Evolutionary conservation across 2,329 filamentous ascomycete species (phyloP), one percentile per base, ranked within the genome.

Genomic region (Exophiala aquamarina): DNA sequence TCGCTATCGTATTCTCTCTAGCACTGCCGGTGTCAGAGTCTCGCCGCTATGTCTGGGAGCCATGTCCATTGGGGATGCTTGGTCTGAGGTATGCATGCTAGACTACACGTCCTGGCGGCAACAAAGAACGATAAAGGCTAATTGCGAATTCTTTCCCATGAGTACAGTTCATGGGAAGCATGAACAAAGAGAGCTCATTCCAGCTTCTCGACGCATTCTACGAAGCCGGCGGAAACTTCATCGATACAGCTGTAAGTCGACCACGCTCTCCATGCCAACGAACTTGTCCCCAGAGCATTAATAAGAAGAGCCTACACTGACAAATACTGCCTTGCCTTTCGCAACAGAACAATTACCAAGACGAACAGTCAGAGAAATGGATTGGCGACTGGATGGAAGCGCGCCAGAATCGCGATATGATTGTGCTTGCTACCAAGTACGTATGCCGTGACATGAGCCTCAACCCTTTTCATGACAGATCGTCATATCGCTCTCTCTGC

Each of bases 301-400:
- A n/a, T n/a, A n/a, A n/a, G n/a, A n/a, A n/a, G n/a, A n/a, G n/a
- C n/a, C n/a, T n/a, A n/a, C n/a, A n/a, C n/a, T n/a, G n/a, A n/a
- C n/a, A n/a, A n/a, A n/a, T n/a, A n/a, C n/a, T n/a, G n/a, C n/a
- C n/a, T n/a, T n/a, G n/a, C n/a, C n/a, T n/a, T n/a, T n/a, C n/a
- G n/a, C n/a, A n/a, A n/a, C n/a, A 71, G 34, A 85, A 82, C 68
- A 83, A 83, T 63, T 88, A 88, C 66, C 83, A 86, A 57, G 68
- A 72, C 49, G 74, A 86, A 63, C 66, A 83, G 57, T 79, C 79
- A 1, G 84, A 88, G 65, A 65, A 60, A 43, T 84, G 83, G 79
- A 70, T 89, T 47, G 85, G 85, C 26, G 82, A 85, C 56, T 89
- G 45, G 58, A 56, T 60, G 68, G 60, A 67, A 13, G 41, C 59